A percentile compares a stretch with the other conserved stretches of the same genome.
Evolutionary conservation across 257 asterid genomes (phyloP).

Genomic region (Capsicum chinense): DNA sequence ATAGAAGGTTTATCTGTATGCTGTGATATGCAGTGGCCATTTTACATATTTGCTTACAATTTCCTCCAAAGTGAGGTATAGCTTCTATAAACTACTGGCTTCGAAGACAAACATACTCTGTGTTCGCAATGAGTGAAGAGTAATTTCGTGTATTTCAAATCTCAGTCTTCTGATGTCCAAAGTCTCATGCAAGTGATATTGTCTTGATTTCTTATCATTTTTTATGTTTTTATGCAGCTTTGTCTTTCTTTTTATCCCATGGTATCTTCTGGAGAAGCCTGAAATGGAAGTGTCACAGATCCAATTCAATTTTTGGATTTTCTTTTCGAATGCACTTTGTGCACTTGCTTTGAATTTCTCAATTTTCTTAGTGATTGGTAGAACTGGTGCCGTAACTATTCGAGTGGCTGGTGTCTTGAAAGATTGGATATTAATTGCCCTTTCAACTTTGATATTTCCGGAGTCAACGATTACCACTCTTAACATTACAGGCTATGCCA

Average conservation of each 20-base stretch:
- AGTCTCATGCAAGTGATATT: slow-evolving; percentile 21
- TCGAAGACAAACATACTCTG: background rate
- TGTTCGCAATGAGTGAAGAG: background rate
- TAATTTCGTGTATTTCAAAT: background rate
- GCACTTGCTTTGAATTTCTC: slow-evolving; percentile 97
- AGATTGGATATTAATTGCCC: slow-evolving; percentile 97
- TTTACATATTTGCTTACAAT: background rate
- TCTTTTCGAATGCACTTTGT: slow-evolving; percentile 95
- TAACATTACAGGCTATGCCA: slow-evolving; percentile 88
- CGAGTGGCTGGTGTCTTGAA: slow-evolving; percentile 97
- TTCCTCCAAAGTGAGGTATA: slow-evolving; percentile 8
- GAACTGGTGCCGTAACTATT: slow-evolving; percentile 98
- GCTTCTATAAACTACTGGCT: slow-evolving; percentile 1
- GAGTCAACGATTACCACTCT: slow-evolving; percentile 87
- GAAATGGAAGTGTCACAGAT: slow-evolving; percentile 90
- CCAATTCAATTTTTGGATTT: slow-evolving; percentile 88
- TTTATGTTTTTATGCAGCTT: slow-evolving; percentile 63
- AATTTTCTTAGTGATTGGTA: slow-evolving; percentile 89
- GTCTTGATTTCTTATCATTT: slow-evolving; percentile 16
- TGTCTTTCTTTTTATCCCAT: slow-evolving; percentile 87
- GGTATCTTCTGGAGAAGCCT: slow-evolving; percentile 97
- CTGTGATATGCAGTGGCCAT: background rate
- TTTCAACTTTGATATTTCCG: slow-evolving; percentile 89
- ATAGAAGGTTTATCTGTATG: background rate
- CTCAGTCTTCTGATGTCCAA: slow-evolving; percentile 3